A percentile compares a stretch with the other conserved stretches of the same genome.
Conservation (phyloP, 148 eudicot genomes). For the Amaranthus palmeri region DNA sequence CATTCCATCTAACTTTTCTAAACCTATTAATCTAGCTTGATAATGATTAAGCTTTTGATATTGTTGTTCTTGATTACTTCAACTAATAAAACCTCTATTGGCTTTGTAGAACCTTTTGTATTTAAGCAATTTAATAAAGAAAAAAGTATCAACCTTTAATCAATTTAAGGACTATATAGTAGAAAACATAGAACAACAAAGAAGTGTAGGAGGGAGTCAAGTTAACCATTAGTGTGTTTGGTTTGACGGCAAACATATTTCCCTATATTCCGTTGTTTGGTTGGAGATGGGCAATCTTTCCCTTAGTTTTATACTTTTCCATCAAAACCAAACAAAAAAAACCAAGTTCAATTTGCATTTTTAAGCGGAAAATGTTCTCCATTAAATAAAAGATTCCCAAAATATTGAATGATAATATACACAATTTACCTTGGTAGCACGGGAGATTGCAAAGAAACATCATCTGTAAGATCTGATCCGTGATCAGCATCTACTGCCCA, state of each 20-base stretch:
- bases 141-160: neutral
- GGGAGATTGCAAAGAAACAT: constrained; percentile 26
- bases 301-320: too few species aligned
- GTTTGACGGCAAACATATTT: too few species aligned
- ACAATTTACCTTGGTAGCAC: constrained; percentile 10
- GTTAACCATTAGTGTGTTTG: neutral
- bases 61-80: neutral
- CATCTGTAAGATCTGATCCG: constrained; percentile 43
- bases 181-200: neutral
- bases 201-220: neutral
- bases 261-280: too few species aligned
- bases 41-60: too few species aligned
- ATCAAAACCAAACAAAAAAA: too few species aligned
- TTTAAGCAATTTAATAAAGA: neutral
- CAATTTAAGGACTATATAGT: neutral
- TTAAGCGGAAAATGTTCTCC: too few species aligned
- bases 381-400: too few species aligned
- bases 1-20: neutral
- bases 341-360: too few species aligned
- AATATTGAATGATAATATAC: neutral
- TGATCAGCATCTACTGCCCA: constrained; percentile 99
- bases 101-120: neutral
- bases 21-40: neutral
- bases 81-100: neutral
- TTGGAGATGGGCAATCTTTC: too few species aligned